Evolutionary conservation across 2,329 filamentous ascomycete genomes (phyloP), one percentile per base, ranked within the genome.

Genomic region (Ophiocordyceps sinensis): DNA sequence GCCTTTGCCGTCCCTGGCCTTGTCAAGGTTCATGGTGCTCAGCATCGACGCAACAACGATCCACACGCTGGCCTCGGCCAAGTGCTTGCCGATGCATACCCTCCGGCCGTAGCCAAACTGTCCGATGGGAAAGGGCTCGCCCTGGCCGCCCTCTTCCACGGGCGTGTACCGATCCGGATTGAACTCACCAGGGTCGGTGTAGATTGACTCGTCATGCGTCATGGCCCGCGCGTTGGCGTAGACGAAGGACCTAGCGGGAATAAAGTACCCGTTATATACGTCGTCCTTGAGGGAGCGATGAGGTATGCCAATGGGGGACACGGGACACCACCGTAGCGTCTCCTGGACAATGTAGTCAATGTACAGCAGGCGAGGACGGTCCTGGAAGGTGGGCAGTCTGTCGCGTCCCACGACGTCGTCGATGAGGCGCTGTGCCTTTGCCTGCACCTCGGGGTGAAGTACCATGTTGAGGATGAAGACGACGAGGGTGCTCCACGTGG

Each of bases 221-320:
- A 68, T 73, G 39, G 64, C 64, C 12, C 58, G 53, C n/a, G 59
- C 53, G 40, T 67, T 71, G 28, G 63, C 60, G 40, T 61, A 60
- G 6, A 68, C 52, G 15, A 64, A 52, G 5, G 63, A 61, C 3
- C 73, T 75, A n/a, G 66, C 68, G 10, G 72, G 73, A 39, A 79
- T 75, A 43, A 67, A 65, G 54, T 73, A 70, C 29, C 66, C 73
- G 17, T 70, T 59, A 49, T 77, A 79, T 11, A 67, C 58, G 42
- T 79, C 75, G 38, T 78, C 73, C 37, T 67, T 54, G 2, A 69
- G 59, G 13, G 70, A 63, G 36, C 59, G 64, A 51, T 79, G 75
- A 2, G 75, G 74, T 30, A 78, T 67, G 3, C 67, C 70, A 2
- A 71, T 52, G 1, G 68, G 67, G 12, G 61, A 63, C 4, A 71